Conservation (phyloP, 2,329 filamentous ascomycete species). For the Exophiala aquamarina region DNA sequence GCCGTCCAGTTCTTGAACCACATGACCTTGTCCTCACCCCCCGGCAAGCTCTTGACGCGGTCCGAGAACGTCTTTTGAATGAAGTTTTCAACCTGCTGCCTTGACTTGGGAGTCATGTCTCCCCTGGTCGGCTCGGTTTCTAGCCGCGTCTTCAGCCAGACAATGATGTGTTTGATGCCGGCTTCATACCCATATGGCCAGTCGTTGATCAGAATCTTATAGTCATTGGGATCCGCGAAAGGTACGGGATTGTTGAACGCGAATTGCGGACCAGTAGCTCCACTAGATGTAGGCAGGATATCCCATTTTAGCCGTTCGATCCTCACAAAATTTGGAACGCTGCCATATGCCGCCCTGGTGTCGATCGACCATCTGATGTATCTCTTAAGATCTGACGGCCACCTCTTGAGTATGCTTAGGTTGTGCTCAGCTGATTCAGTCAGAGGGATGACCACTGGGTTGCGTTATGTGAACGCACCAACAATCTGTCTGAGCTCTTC, state of each 20-base stretch:
- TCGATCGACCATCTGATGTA: constrained; percentile 61
- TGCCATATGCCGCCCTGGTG: constrained; percentile 56
- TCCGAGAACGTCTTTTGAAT: constrained; percentile 51
- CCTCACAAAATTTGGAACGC: constrained; percentile 58
- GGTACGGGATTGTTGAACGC: constrained; percentile 48
- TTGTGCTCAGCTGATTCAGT: constrained; percentile 45
- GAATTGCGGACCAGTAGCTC: constrained; percentile 39
- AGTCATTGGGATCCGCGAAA: constrained; percentile 56
- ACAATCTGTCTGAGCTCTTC: constrained; percentile 53
- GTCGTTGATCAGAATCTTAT: constrained; percentile 59
- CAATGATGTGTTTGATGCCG: constrained; percentile 57
- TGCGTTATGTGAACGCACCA: constrained; percentile 37
- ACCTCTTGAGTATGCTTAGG: constrained; percentile 58
- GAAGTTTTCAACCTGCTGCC: constrained; percentile 49
- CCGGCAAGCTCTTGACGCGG: constrained; percentile 36
- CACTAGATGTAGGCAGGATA: constrained; percentile 26
- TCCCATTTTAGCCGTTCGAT: constrained; percentile 55
- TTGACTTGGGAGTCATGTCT: constrained; percentile 52
- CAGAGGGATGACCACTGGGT: constrained; percentile 2
- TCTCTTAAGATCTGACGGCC: constrained; percentile 57
- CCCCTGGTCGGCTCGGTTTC: constrained; percentile 46
- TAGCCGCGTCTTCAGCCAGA: constrained; percentile 57
- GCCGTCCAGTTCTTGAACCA: constrained; percentile 68
- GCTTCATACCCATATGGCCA: constrained; percentile 61
- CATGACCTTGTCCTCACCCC: constrained; percentile 48